Percentiles rank a stretch among this genome's conserved stretches.
These are phyloP conservation scores for Tremella fuciformis DNA, from an alignment of 768 basidiomycete species.

Conservation along the genomic window DNA sequence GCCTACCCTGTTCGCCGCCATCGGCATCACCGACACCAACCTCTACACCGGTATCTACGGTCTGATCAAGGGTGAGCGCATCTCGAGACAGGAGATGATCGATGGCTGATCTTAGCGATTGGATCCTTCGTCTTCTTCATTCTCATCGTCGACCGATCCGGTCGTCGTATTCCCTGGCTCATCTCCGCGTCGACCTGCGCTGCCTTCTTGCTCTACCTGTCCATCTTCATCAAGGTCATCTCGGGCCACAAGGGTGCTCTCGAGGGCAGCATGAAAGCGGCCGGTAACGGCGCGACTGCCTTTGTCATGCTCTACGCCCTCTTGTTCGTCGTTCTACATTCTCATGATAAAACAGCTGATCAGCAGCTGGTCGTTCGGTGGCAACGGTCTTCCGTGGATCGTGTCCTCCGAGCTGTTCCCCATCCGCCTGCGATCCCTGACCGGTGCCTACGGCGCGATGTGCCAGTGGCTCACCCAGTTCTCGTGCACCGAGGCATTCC, in stretches of 20 bases:
- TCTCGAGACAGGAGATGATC: too few relatives aligned
- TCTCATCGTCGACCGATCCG: slow-evolving; percentile 43
- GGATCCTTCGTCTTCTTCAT: slow-evolving; percentile 29
- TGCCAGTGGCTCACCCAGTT: slow-evolving; percentile 36
- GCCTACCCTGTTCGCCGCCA: slow-evolving; percentile 57
- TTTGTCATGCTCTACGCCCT: slow-evolving; percentile 48
- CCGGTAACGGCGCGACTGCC: slow-evolving; percentile 41
- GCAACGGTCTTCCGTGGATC: slow-evolving; percentile 59
- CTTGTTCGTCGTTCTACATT: slow-evolving; percentile 48
- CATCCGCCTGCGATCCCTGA: slow-evolving; percentile 31
- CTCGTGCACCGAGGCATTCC: slow-evolving; percentile 47
- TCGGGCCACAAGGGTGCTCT: slow-evolving; percentile 40
- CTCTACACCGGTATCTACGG: slow-evolving; percentile 60
- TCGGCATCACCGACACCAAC: slow-evolving; percentile 54
- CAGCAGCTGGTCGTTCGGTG: slow-evolving; percentile 24
- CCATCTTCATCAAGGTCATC: slow-evolving; percentile 55
- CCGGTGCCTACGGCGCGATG: slow-evolving; percentile 34
- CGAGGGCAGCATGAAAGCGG: slow-evolving; percentile 19
- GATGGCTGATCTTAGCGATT: slow-evolving; percentile 15
- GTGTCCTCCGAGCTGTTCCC: slow-evolving; percentile 51
- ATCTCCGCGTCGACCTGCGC: slow-evolving; percentile 55
- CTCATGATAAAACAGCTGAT: background rate
- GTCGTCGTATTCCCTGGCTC: slow-evolving; percentile 55
- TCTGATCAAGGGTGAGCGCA: slow-evolving; percentile 50
- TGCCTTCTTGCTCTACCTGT: slow-evolving; percentile 56